phyloP scores from a whole-genome alignment of 306 rosid genomes.

The Fagus sylvatica region DNA sequence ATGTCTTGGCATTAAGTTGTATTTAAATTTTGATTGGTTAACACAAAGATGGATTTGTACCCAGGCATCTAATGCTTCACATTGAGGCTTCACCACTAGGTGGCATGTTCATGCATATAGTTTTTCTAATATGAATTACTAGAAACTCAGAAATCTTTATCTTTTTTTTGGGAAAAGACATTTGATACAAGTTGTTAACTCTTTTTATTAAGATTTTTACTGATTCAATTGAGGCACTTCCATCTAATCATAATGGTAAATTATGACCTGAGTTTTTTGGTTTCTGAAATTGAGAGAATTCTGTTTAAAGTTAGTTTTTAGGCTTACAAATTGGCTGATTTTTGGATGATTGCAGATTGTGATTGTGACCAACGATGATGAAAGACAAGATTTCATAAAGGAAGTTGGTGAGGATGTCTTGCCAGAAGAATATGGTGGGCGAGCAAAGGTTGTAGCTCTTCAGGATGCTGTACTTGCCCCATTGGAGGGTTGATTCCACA shows the following conservation, averaged over 20 bases:
- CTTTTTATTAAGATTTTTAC: not conserved
- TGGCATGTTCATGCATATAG: not conserved
- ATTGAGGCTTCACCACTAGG: not conserved
- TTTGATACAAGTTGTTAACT: not conserved
- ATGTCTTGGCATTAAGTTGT: not conserved
- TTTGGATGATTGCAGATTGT: conserved; percentile 63
- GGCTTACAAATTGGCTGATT: conserved; percentile 5
- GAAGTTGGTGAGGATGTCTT: conserved; percentile 77
- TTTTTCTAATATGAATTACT: not conserved
- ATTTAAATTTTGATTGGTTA: not conserved
- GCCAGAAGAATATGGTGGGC: conserved; percentile 87
- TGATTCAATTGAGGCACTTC: not conserved
- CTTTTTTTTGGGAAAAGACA: not conserved
- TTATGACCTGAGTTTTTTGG: not conserved
- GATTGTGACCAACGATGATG: conserved; percentile 68
- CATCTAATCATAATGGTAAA: not conserved
- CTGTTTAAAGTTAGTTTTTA: not conserved
- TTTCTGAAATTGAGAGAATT: not conserved
- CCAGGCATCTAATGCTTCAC: not conserved
- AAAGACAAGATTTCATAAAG: conserved; percentile 46
- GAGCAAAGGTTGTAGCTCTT: conserved; percentile 55
- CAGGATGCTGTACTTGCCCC: conserved; percentile 59
- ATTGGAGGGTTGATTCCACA: conserved; percentile 37
- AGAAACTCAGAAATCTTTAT: too few species aligned
- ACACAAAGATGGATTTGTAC: not conserved